Evolutionary conservation across 2,329 filamentous ascomycete species (phyloP), one percentile per base, ranked within the genome.

Genomic region (Dactylonectria macrodidyma): DNA sequence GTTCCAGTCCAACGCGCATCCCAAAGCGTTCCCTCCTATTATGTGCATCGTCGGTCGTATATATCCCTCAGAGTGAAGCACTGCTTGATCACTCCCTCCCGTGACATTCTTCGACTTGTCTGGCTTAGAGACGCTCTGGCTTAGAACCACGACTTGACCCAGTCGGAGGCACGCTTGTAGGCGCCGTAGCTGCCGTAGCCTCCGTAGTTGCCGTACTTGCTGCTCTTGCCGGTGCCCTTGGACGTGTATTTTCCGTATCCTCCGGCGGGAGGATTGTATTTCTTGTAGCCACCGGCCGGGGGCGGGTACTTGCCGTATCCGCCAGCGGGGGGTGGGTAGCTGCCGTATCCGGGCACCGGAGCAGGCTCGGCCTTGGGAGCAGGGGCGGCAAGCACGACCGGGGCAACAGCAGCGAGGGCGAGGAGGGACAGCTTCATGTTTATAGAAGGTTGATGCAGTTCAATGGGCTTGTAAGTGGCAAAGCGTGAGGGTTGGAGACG

Each of bases 351-450:
- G 14, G 65, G 52, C 8, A 22, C 54, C 3, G 67, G 58, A n/a
- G 48, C 70, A 1, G 69, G 62, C 8, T 72, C 68, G 11, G 76
- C 66, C 24, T 70, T 73, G 1, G 76, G 65, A 14, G 71, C 75
- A 14, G 78, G 76, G 19, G 75, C 73, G 4, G 76, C 73, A 10
- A 79, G 44, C 44, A 67, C 66, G 33, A 73, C 78, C 16, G 73
- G 68, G 38, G 73, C 61, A 56, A 73, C 67, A 51, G 75, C 69
- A 58, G 78, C 60, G 34, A 79, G 56, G 50, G 75, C 62, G 51
- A 76, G 50, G 57, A 71, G 41, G 38, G 75, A 67, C 41, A 80
- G 60, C 75, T 79, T 81, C 79, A 81, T 81, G 6, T 62, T 78
- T 62, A 26, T 14, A 24, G 24, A 16, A 5, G 11, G 11, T 6